These are phyloP conservation scores for Candida gorgasii DNA, from an alignment of 805 yeast genomes.

Conservation along the genomic window DNA sequence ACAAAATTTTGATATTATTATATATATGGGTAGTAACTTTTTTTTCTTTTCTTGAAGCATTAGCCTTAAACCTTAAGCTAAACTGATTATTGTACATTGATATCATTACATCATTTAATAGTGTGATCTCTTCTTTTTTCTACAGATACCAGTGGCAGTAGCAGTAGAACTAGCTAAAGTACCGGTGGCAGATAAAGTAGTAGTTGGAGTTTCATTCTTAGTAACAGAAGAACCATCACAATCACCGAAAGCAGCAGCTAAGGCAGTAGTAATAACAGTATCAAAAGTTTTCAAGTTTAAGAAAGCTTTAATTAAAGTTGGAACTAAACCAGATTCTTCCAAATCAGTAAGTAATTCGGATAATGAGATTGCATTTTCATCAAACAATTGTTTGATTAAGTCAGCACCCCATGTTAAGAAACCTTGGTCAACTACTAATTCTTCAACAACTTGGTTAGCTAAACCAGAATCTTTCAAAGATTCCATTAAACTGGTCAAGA, in stretches of 20 bases:
- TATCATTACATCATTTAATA: conserved; percentile 14
- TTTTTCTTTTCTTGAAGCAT: neutral
- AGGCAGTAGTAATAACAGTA: conserved; percentile 42
- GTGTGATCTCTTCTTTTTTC: conserved; percentile 29
- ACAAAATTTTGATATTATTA: conserved; percentile 7
- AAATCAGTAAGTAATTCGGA: conserved; percentile 30
- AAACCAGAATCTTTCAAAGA: conserved; percentile 45
- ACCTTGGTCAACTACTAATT: conserved; percentile 36
- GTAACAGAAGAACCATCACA: conserved; percentile 33
- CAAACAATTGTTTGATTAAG: conserved; percentile 32
- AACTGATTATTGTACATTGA: conserved; percentile 1
- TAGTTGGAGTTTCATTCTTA: conserved; percentile 24
- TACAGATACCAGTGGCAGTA: conserved; percentile 16
- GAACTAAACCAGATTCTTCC: conserved; percentile 37
- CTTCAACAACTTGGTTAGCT: conserved; percentile 37
- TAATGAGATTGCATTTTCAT: conserved; percentile 29
- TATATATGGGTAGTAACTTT: conserved; percentile 6
- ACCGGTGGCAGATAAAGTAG: conserved; percentile 20
- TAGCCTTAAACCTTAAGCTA: neutral
- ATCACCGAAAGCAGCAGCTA: conserved; percentile 42
- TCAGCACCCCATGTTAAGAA: conserved; percentile 41
- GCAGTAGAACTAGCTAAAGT: conserved; percentile 15
- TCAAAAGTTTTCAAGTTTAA: conserved; percentile 39
- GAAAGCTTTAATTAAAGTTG: conserved; percentile 37
- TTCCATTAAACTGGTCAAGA: conserved; percentile 40